Evolutionary conservation across 257 asterid species (phyloP).

Genomic region (Euphrasia confusa): DNA sequence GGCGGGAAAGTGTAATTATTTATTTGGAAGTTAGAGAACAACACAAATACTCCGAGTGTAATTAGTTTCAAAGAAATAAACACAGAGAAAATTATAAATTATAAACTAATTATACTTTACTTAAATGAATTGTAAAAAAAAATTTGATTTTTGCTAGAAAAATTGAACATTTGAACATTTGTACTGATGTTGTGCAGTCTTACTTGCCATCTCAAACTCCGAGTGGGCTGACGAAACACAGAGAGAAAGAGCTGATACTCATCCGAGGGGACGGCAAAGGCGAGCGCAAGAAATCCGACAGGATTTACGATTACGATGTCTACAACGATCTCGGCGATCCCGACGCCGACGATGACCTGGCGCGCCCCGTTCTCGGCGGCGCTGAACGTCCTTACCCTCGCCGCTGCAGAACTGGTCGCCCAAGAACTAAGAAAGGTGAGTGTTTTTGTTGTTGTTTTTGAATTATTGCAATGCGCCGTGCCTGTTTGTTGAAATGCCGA

Average conservation of each 20-base stretch:
- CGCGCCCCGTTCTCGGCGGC: slow-evolving; percentile 76
- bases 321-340: slow-evolving; percentile 80
- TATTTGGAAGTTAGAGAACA: no score
- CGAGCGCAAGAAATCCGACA: slow-evolving; percentile 41
- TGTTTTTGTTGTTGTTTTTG: no score
- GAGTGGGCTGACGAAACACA: slow-evolving; percentile 33
- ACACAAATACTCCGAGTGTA: no score
- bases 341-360: slow-evolving; percentile 27
- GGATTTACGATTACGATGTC: slow-evolving; percentile 72
- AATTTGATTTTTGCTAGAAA: no score
- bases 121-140: no score
- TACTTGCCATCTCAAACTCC: slow-evolving; percentile 67
- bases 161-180: no score
- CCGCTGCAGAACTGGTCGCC: slow-evolving; percentile 73
- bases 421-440: slow-evolving; percentile 44
- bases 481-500: slow-evolving; percentile 11
- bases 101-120: no score
- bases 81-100: no score
- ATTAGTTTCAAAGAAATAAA: no score
- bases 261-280: slow-evolving; percentile 67
- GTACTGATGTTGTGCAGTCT: no score
- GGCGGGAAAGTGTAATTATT: no score
- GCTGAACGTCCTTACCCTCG: slow-evolving; percentile 57
- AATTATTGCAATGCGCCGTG: background rate
- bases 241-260: slow-evolving; percentile 42